Base-by-base conservation (phyloP, 305 asterid genomes). In the Fraxinus dipetala region DNA sequence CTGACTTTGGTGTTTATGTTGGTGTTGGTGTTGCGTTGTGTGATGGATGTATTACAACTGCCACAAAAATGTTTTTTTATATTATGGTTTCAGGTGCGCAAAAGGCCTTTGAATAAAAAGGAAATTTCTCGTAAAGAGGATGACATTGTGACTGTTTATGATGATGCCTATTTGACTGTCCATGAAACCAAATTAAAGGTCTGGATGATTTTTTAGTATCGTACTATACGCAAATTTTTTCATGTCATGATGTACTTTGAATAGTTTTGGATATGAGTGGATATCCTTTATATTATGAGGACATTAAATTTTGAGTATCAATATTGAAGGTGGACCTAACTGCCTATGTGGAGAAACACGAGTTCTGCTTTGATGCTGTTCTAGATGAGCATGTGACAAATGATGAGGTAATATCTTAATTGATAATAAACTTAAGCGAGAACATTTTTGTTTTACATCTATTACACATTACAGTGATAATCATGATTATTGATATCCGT, bases 151-250 rank as follows among this genome's bases (percentile, higher is more conserved):
- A 88, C 95, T 45, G 98, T 95, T 30, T 83, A 86, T 69, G 96
- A 92, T 86, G 94, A 89, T 89, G 86, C 94, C 61, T 87, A 91
- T 90, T 88, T 96, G 83, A 78, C 96, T 22, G 98, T 96, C 77
- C 97, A 96, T 84, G 98, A 96, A 85, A 97, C 99, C 80, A 96
- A 93, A 84, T 79, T 96, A 80, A 96, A 96, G 99, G 98, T 96
- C 69, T 78, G 88, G 18, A 34, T 72, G 51, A 79, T 34, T 32
- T 72, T 81, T 72, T 72, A 81, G 67, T 70, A 48, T 84, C 82
- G 63, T 76, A 83, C 36, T 43, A 78, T 34, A 38, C 45, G 31
- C 61, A 10, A 79, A 65, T 59, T 51, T 73, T 74, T 35, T 72
- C 72, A 38, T 72, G 22, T 61, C 81, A 24, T 59, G 18, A 43